A percentile compares a stretch with the other conserved stretches of the same genome.
Conservation (phyloP, 2,329 filamentous ascomycete species). For the Calonectria leucothoes region DNA sequence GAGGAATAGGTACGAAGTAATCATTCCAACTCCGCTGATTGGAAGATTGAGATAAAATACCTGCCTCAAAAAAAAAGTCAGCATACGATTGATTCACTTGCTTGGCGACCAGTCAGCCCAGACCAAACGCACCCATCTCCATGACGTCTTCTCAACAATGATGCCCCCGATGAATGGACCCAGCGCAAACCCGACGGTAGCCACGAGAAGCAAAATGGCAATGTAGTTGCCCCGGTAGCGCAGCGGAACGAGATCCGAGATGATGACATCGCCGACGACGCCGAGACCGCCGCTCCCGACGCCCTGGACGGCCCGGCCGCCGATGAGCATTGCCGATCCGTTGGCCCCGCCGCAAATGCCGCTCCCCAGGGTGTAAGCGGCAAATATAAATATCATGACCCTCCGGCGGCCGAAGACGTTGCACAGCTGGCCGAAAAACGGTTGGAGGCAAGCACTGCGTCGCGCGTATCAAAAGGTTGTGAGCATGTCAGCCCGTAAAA, state of each 20-base stretch:
- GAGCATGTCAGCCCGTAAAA: no score
- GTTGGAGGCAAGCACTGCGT: constrained; percentile 52
- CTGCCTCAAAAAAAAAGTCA: constrained; percentile 23
- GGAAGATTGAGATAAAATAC: constrained; percentile 60
- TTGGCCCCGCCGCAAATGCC: constrained; percentile 57
- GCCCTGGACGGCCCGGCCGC: constrained; percentile 57
- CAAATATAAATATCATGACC: constrained; percentile 53
- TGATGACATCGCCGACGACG: constrained; percentile 48
- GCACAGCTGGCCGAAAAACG: constrained; percentile 61
- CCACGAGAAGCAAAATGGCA: constrained; percentile 46
- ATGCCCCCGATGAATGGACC: constrained; percentile 49
- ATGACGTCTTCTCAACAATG: constrained; percentile 45
- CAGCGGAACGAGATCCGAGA: constrained; percentile 61
- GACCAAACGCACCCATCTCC: constrained; percentile 50
- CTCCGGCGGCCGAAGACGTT: constrained; percentile 65
- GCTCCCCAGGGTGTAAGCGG: constrained; percentile 63
- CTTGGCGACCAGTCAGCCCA: no score
- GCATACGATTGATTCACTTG: neutral
- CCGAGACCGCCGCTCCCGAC: constrained; percentile 41
- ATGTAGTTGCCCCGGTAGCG: constrained; percentile 58
- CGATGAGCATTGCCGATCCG: constrained; percentile 56
- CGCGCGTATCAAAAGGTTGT: constrained; percentile 2
- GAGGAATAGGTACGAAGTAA: constrained; percentile 50
- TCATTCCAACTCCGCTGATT: constrained; percentile 47
- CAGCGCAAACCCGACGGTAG: constrained; percentile 48